Evolutionary conservation across 2,329 filamentous ascomycete genomes (phyloP).

Genomic region (Orbilia oligospora): DNA sequence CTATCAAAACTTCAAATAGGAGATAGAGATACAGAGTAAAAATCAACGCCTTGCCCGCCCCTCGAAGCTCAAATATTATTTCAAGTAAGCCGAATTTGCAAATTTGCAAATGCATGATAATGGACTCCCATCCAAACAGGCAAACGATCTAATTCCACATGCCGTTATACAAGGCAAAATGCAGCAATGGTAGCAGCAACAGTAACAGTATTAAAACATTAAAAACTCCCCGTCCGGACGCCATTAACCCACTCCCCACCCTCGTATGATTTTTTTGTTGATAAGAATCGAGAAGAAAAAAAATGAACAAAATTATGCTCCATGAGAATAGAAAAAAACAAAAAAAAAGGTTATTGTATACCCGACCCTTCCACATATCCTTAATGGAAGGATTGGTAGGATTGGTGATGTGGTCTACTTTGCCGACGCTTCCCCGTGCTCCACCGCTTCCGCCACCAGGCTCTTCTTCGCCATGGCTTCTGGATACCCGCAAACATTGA

Average conservation of each 20-base stretch:
- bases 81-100: neutral
- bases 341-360: slow-evolving; percentile 15
- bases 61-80: neutral
- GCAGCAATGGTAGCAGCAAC: neutral
- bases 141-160: slow-evolving; percentile 31
- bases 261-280: slow-evolving; percentile 20
- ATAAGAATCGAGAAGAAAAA: neutral
- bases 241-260: slow-evolving; percentile 26
- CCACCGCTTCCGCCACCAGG: slow-evolving; percentile 61
- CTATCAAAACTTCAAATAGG: neutral
- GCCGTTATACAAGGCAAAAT: slow-evolving; percentile 11
- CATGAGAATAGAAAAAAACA: neutral
- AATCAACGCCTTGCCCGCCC: neutral
- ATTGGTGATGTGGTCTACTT: neutral
- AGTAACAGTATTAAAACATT: neutral
- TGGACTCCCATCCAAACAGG: slow-evolving; percentile 3
- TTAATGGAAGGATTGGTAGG: neutral
- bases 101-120: neutral
- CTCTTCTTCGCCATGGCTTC: slow-evolving; percentile 71
- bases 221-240: slow-evolving; percentile 44
- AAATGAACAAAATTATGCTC: slow-evolving; percentile 1
- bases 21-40: neutral
- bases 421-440: slow-evolving; percentile 6
- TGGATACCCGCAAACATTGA: slow-evolving; percentile 74
- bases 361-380: slow-evolving; percentile 11